phyloP scores from a whole-genome alignment of 345 rosid genomes.

The Mercurialis annua region DNA sequence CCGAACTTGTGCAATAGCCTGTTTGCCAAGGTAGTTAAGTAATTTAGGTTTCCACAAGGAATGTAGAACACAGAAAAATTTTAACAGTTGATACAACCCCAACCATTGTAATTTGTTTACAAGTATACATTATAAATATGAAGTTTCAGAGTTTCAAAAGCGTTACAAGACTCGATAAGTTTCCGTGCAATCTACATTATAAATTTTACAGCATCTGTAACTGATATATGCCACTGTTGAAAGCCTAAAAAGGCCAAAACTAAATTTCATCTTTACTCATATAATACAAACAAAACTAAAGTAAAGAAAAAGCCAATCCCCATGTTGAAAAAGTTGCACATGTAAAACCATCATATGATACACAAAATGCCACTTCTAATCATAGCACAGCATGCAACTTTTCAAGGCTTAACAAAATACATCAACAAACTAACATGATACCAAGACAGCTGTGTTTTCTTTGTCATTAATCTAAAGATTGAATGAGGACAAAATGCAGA shows the following conservation, averaged over 20 bases:
- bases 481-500: conserved; percentile 8
- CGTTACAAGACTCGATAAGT: too few relatives aligned
- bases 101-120: too few relatives aligned
- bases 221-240: neutral
- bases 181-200: neutral
- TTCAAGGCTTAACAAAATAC: conserved; percentile 13
- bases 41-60: conserved; percentile 7
- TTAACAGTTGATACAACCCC: neutral
- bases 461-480: conserved; percentile 14
- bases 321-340: conserved; percentile 19
- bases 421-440: conserved; percentile 16
- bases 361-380: conserved; percentile 17
- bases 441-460: conserved; percentile 21
- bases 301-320: conserved; percentile 14
- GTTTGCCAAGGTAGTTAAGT: neutral
- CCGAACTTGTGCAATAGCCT: conserved; percentile 99
- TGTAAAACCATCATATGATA: conserved; percentile 18
- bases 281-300: neutral
- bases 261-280: neutral
- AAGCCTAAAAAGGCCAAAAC: conserved; percentile 3
- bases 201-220: neutral
- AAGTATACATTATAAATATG: too few relatives aligned
- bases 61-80: neutral
- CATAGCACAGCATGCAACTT: conserved; percentile 14
- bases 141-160: too few relatives aligned